phyloP scores from a whole-genome alignment of 805 yeast genomes.

The Kluyveromyces lactis region DNA sequence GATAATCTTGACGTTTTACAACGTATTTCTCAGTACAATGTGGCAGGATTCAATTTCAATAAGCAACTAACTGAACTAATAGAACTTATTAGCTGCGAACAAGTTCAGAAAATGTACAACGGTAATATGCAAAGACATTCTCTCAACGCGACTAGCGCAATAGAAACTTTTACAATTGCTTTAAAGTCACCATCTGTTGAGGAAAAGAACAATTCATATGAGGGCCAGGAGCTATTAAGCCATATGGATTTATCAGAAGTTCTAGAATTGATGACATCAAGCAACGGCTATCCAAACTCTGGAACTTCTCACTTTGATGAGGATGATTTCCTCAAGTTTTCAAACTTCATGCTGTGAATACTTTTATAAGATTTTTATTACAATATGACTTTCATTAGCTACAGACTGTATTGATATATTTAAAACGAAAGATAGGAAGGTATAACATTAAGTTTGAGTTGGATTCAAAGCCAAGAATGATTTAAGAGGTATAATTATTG shows the following conservation, averaged over 20 bases:
- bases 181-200: neutral
- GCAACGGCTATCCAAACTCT: constrained; percentile 1
- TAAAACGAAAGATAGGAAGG: no score
- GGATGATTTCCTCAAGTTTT: constrained; percentile 10
- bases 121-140: constrained; percentile 3
- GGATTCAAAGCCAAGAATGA: no score
- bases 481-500: no score
- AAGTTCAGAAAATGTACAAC: constrained; percentile 6
- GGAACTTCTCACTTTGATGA: constrained; percentile 4
- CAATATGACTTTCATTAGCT: neutral
- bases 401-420: no score
- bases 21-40: constrained; percentile 12
- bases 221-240: constrained; percentile 6
- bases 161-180: neutral
- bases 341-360: constrained; percentile 4
- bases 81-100: constrained; percentile 11
- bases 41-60: constrained; percentile 12
- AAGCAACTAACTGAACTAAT: constrained; percentile 14
- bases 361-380: neutral
- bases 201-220: neutral
- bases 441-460: no score
- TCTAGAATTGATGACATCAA: constrained; percentile 7
- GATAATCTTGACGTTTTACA: constrained; percentile 11
- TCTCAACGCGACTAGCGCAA: neutral
- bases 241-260: constrained; percentile 11